A percentile compares a stretch with the other conserved stretches of the same genome.
These are phyloP conservation scores for Apiospora malaysiana DNA, from an alignment of 2,329 filamentous ascomycete species.

Conservation along the genomic window DNA sequence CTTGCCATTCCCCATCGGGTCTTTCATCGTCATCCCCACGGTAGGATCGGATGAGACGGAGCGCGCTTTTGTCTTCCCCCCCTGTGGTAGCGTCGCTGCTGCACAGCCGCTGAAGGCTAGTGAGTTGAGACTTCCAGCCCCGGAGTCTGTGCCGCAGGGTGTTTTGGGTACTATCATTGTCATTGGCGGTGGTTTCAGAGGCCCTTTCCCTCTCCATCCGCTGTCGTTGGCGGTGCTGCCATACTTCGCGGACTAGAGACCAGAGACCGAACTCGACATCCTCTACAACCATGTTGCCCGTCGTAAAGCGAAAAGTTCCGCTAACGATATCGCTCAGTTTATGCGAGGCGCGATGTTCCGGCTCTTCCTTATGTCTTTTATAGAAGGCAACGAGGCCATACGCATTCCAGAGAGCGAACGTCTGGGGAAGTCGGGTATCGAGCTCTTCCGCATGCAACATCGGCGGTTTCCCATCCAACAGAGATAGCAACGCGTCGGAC, in stretches of 20 bases:
- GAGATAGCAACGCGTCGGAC: conserved; percentile 7
- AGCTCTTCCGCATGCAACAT: conserved; percentile 21
- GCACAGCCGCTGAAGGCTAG: not conserved
- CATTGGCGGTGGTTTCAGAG: not conserved
- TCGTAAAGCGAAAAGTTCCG: not conserved
- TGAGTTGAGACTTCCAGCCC: not conserved
- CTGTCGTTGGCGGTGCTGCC: conserved; percentile 8
- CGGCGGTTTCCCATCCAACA: conserved; percentile 1
- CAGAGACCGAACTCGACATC: conserved; percentile 24
- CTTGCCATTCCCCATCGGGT: conserved; percentile 6
- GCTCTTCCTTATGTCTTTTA: not conserved
- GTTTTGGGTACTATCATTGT: not conserved
- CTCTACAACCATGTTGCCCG: conserved; percentile 15
- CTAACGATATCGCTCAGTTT: not conserved
- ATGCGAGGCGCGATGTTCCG: not conserved
- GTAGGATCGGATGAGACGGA: not conserved
- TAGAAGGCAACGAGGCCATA: not conserved
- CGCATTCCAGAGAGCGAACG: conserved; percentile 19
- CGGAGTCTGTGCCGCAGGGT: not conserved
- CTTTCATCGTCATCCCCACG: not conserved
- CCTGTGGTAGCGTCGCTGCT: not conserved
- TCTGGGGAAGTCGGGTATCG: conserved; percentile 4
- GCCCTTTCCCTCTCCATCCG: not conserved
- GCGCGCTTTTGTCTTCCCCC: not conserved
- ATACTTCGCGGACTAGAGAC: not conserved